phyloP scores from a whole-genome alignment of 225 moss, liverwort and hornwort genomes.

The Sphagnum contortum region DNA sequence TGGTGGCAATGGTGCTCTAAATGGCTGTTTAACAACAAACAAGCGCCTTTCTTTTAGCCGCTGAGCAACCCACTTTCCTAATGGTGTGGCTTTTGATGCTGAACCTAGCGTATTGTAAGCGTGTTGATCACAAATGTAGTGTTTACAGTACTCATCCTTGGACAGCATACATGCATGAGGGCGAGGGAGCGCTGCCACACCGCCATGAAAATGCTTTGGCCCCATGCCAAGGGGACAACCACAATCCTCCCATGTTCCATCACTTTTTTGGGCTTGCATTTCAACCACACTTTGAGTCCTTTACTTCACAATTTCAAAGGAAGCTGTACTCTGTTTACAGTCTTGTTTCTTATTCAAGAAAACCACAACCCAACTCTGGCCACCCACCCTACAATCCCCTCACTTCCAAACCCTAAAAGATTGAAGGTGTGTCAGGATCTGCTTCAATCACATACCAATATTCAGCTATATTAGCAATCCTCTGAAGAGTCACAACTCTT shows the following conservation, averaged over 20 bases:
- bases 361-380: no score
- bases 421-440: no score
- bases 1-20: neutral
- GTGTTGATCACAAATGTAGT: slow-evolving; percentile 11
- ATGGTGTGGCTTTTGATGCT: neutral
- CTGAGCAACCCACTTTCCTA: slow-evolving; percentile 10
- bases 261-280: no score
- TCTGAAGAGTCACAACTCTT: no score
- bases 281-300: no score
- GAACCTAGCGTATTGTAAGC: neutral
- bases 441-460: no score
- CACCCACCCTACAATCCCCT: no score
- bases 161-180: slow-evolving; percentile 7
- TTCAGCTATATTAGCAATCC: no score
- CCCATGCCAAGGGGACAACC: slow-evolving; percentile 4
- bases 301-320: no score
- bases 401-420: no score
- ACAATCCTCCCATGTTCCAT: slow-evolving; percentile 9
- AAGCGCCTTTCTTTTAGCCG: slow-evolving; percentile 3
- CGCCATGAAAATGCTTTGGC: neutral
- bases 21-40: slow-evolving; percentile 3
- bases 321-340: no score
- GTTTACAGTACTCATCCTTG: slow-evolving; percentile 1
- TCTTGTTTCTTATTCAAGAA: no score
- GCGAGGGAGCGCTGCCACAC: neutral